Evolutionary conservation across 2,329 filamentous ascomycete genomes (phyloP).

Genomic region (Exserohilum turcica): DNA sequence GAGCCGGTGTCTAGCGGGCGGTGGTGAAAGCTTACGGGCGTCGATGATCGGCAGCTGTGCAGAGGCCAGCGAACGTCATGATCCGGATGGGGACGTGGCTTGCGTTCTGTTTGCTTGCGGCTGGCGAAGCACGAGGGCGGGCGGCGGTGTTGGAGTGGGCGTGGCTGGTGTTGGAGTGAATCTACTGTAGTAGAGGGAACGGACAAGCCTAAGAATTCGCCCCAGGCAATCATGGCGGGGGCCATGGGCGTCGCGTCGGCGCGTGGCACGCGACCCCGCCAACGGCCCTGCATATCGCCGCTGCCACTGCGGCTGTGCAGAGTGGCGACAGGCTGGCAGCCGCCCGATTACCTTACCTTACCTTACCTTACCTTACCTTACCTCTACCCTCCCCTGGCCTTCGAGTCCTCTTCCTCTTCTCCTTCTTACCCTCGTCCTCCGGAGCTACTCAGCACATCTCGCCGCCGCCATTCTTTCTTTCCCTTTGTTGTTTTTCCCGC

Average conservation of each 20-base stretch:
- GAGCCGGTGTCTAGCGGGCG: not conserved
- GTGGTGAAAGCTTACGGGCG: not conserved
- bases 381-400: conserved; percentile 1
- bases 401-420: conserved; percentile 5
- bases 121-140: no score
- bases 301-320: conserved; percentile 10
- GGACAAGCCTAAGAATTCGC: no score
- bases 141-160: no score
- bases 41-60: not conserved
- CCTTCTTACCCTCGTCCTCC: not conserved
- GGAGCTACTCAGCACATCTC: not conserved
- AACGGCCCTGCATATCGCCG: conserved; percentile 10
- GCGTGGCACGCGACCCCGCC: conserved; percentile 11
- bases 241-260: conserved; percentile 4
- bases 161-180: no score
- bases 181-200: no score
- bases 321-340: conserved; percentile 9
- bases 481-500: not conserved
- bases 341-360: not conserved
- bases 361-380: no score
- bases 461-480: not conserved
- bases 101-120: no score
- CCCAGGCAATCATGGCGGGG: not conserved
- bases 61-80: not conserved
- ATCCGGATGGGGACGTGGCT: not conserved